Percentiles rank a stretch among this genome's conserved stretches.
Evolutionary conservation across 2,329 filamentous ascomycete genomes (phyloP).

Genomic region (Epichloe brachyelytri): DNA sequence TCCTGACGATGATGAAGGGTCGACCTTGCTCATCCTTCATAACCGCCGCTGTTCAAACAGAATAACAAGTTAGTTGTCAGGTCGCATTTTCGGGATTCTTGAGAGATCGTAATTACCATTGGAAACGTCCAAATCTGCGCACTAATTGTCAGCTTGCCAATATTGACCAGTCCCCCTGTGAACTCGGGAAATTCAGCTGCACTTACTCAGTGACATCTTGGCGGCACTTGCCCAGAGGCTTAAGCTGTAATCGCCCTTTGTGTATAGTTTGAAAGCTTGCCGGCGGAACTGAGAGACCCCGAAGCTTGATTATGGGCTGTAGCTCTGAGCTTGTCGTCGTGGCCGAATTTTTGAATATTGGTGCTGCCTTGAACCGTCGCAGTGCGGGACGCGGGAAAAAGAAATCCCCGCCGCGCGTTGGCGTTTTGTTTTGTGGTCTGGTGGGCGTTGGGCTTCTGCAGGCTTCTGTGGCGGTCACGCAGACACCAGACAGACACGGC

Average conservation of each 20-base stretch:
- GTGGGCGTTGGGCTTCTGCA: background rate
- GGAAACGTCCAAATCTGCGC: constrained; percentile 65
- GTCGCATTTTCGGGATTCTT: background rate
- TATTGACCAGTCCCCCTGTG: constrained; percentile 9
- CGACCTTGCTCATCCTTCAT: constrained; percentile 96
- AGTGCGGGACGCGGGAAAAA: constrained; percentile 20
- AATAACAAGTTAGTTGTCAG: constrained; percentile 9
- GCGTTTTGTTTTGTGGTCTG: background rate
- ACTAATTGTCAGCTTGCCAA: constrained; percentile 21
- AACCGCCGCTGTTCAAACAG: constrained; percentile 42
- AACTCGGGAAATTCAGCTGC: constrained; percentile 10
- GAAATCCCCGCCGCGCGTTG: constrained; percentile 6
- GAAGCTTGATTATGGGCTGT: constrained; percentile 14
- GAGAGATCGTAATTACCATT: constrained; percentile 43
- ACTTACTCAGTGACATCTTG: constrained; percentile 29
- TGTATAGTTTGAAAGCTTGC: constrained; percentile 1
- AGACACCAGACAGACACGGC: background rate
- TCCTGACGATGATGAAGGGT: constrained; percentile 97
- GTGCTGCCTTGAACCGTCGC: constrained; percentile 8
- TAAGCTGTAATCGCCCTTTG: constrained; percentile 12
- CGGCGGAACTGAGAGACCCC: constrained; percentile 9
- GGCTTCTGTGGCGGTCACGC: background rate
- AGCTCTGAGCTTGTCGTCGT: constrained; percentile 19
- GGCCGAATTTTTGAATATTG: constrained; percentile 16
- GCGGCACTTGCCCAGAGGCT: constrained; percentile 14